Evolutionary conservation across 805 yeast genomes (phyloP).

Genomic region (Wickerhamiella spandovensis): DNA sequence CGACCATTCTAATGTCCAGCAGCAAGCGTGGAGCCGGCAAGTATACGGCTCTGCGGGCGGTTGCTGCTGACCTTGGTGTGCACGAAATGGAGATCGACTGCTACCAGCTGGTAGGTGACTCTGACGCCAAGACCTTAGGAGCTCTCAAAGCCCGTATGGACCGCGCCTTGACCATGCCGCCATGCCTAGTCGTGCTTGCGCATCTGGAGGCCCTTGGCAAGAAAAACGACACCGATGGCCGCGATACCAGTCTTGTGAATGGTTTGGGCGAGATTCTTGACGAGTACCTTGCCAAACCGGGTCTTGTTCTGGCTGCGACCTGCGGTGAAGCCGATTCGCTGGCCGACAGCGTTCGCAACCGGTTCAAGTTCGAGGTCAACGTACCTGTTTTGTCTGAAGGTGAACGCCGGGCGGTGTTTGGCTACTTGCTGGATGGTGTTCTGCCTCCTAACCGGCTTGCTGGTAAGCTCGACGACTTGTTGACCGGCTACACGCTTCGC

Average conservation of each 20-base stretch:
- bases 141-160: constrained; percentile 64
- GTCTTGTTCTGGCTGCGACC: constrained; percentile 50
- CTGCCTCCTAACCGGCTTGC: constrained; percentile 4
- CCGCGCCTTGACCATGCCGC: constrained; percentile 34
- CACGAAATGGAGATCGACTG: constrained; percentile 61
- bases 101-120: constrained; percentile 50
- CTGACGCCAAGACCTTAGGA: constrained; percentile 71
- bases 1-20: constrained; percentile 57
- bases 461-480: constrained; percentile 5
- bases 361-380: constrained; percentile 62
- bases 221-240: constrained; percentile 47
- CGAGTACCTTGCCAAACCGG: constrained; percentile 35
- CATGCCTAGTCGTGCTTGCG: constrained; percentile 40
- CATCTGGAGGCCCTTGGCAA: constrained; percentile 70
- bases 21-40: constrained; percentile 71
- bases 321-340: constrained; percentile 54
- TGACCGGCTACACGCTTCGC: constrained; percentile 22
- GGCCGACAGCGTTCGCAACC: constrained; percentile 50
- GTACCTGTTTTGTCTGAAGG: constrained; percentile 65
- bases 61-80: constrained; percentile 47
- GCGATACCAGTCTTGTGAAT: constrained; percentile 26
- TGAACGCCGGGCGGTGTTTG: constrained; percentile 57
- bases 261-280: constrained; percentile 46
- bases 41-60: constrained; percentile 41
- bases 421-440: constrained; percentile 26